These are phyloP conservation scores for Bocquillonia castaneifolia DNA, from an alignment of 441 rosid species.

Conservation along the genomic window DNA sequence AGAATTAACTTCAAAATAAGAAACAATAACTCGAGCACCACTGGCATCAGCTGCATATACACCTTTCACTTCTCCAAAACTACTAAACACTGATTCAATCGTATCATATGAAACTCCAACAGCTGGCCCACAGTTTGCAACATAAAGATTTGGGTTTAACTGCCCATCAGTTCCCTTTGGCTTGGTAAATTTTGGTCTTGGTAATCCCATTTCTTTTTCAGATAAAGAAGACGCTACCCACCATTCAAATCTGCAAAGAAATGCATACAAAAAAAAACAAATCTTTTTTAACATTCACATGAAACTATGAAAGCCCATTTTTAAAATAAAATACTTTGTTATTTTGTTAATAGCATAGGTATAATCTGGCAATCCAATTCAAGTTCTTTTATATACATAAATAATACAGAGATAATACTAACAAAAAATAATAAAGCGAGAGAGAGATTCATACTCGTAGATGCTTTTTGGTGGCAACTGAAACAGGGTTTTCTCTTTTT, in stretches of 20 bases:
- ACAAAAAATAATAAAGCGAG: no score
- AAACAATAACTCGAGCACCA: constrained; percentile 73
- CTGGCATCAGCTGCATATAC: constrained; percentile 79
- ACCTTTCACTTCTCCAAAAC: constrained; percentile 62
- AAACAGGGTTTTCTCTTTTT: no score
- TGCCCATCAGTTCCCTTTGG: constrained; percentile 35
- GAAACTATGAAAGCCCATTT: neutral
- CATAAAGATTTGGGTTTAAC: constrained; percentile 53
- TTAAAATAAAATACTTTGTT: no score
- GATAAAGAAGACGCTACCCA: neutral
- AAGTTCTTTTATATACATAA: no score
- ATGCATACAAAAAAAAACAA: neutral
- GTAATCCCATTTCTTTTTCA: constrained; percentile 47
- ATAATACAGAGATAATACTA: no score
- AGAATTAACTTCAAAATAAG: constrained; percentile 38
- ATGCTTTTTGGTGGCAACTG: no score
- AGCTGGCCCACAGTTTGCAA: constrained; percentile 92
- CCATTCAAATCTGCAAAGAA: neutral
- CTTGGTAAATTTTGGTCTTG: constrained; percentile 67
- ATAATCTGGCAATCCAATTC: neutral
- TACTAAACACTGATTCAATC: constrained; percentile 50
- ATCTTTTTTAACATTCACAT: neutral
- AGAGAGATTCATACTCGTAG: no score
- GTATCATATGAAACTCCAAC: constrained; percentile 60
- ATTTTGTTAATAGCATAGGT: neutral